Conservation (phyloP, 768 basidiomycete species). For the Mycena venus region DNA sequence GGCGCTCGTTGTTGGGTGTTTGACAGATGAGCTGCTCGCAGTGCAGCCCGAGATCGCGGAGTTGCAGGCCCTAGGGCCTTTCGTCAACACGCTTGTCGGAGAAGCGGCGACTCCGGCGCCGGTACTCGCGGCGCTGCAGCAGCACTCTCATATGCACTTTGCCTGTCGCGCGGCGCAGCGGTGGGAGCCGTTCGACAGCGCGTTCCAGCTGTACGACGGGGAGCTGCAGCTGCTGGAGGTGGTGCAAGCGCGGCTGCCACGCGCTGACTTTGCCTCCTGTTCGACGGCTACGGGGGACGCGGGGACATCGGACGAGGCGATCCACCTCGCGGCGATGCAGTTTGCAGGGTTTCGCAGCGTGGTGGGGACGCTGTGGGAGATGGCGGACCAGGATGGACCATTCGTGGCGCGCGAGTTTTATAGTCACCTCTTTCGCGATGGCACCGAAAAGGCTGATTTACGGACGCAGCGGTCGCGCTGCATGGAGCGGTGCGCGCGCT, state of each 20-base stretch:
- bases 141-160: too few relatives aligned
- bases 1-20: too few relatives aligned
- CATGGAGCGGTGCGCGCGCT: background rate
- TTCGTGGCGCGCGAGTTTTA: constrained; percentile 18
- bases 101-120: too few relatives aligned
- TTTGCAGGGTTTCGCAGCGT: constrained; percentile 21
- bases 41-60: too few relatives aligned
- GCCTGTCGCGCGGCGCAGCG: too few relatives aligned
- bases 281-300: constrained; percentile 40
- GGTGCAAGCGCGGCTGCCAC: constrained; percentile 30
- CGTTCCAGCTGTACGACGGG: constrained; percentile 32
- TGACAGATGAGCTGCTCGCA: too few relatives aligned
- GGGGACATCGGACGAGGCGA: constrained; percentile 42
- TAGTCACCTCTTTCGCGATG: background rate
- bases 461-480: background rate
- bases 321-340: constrained; percentile 43
- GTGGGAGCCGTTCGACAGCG: constrained; percentile 7
- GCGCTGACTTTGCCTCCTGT: constrained; percentile 51
- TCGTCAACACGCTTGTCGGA: too few relatives aligned
- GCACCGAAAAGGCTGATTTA: background rate
- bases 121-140: too few relatives aligned
- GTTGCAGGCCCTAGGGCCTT: too few relatives aligned
- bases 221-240: constrained; percentile 42
- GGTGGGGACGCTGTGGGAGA: constrained; percentile 18
- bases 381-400: constrained; percentile 14